Evolutionary conservation across 1,284 basidiomycete genomes (phyloP).

Genomic region (Naganishia albida): DNA sequence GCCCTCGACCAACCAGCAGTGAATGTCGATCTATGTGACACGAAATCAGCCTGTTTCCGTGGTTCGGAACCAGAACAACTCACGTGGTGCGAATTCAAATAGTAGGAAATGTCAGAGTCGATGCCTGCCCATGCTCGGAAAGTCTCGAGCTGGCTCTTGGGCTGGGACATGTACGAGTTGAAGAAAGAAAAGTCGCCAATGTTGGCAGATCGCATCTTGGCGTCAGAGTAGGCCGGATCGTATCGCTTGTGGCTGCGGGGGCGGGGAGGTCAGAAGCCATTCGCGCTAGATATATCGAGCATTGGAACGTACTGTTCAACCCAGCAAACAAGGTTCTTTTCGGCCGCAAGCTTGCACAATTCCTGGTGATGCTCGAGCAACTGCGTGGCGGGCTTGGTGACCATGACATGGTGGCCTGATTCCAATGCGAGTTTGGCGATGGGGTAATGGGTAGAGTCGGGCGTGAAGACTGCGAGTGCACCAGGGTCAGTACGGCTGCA

Average conservation of each 20-base stretch:
- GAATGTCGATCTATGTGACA: conserved; percentile 74
- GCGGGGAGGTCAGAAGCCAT: background rate
- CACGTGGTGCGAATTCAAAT: conserved; percentile 90
- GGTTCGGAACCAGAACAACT: background rate
- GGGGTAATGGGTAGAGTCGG: conserved; percentile 70
- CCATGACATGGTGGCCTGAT: conserved; percentile 77
- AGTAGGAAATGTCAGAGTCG: conserved; percentile 85
- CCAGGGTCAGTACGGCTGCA: conserved; percentile 5
- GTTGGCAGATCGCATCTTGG: conserved; percentile 67
- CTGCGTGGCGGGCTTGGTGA: conserved; percentile 91
- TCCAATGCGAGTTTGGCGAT: conserved; percentile 84
- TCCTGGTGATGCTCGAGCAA: conserved; percentile 77
- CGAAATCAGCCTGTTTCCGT: conserved; percentile 36
- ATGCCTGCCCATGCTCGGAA: conserved; percentile 93
- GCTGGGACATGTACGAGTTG: conserved; percentile 77
- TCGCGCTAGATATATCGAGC: background rate
- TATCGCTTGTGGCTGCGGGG: conserved; percentile 63
- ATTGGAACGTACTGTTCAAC: conserved; percentile 67
- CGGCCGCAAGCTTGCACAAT: conserved; percentile 69
- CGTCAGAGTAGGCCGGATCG: conserved; percentile 91
- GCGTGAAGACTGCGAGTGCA: conserved; percentile 45
- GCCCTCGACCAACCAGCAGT: conserved; percentile 86
- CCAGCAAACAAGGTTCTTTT: conserved; percentile 81
- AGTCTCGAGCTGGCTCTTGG: conserved; percentile 88
- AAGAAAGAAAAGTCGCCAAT: conserved; percentile 89